These are phyloP conservation scores for Leccinum obscurum DNA, from an alignment of 768 basidiomycete genomes.

Conservation along the genomic window DNA sequence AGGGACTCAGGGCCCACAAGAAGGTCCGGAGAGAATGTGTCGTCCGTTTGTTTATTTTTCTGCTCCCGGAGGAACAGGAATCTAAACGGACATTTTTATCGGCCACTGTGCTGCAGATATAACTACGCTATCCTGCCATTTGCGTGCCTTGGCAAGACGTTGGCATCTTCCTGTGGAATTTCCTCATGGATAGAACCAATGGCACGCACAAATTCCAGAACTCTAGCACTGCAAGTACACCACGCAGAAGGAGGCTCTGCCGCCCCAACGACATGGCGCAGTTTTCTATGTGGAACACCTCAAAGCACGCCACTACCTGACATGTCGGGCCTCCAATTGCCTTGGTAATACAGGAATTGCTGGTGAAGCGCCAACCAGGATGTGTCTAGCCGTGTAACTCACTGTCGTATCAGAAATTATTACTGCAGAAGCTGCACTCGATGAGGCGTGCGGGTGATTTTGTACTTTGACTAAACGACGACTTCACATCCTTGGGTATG, in stretches of 20 bases:
- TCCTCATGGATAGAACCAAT: neutral
- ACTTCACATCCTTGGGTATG: neutral
- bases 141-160: conserved; percentile 4
- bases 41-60: neutral
- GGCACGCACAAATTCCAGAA: neutral
- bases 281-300: neutral
- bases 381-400: too few species aligned
- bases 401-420: too few species aligned
- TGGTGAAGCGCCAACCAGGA: too few species aligned
- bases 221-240: neutral
- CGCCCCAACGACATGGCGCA: neutral
- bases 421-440: too few species aligned
- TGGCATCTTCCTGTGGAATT: conserved; percentile 7
- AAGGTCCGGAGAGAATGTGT: neutral
- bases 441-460: neutral
- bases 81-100: neutral
- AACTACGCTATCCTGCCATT: neutral
- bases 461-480: neutral
- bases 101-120: neutral
- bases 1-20: too few species aligned
- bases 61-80: neutral
- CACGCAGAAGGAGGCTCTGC: neutral
- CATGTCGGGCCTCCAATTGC: neutral
- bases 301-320: neutral
- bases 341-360: too few species aligned